Conservation (phyloP, 1,284 basidiomycete genomes). For the Schizophyllum amplum region DNA sequence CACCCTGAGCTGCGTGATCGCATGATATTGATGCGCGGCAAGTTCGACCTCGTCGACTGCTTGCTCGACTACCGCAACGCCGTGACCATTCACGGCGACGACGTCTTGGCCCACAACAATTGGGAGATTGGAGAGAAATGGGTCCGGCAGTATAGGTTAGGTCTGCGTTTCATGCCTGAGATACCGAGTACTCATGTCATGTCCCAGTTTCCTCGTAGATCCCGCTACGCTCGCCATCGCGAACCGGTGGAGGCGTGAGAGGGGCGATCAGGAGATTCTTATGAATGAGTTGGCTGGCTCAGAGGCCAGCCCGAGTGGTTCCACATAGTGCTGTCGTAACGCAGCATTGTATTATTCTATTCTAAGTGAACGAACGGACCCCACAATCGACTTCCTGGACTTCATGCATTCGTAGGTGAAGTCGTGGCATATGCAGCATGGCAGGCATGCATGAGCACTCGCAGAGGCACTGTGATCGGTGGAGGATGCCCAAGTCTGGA, state of each 20-base stretch:
- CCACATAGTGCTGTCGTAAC: constrained; percentile 7
- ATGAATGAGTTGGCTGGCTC: constrained; percentile 47
- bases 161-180: constrained; percentile 12
- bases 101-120: constrained; percentile 78
- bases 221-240: constrained; percentile 50
- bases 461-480: too few species aligned
- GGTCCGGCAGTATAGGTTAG: constrained; percentile 73
- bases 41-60: constrained; percentile 71
- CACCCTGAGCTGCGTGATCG: constrained; percentile 84
- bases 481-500: constrained; percentile 4
- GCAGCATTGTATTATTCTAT: background rate
- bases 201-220: constrained; percentile 25
- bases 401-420: too few species aligned
- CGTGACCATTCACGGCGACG: constrained; percentile 78
- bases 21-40: constrained; percentile 80
- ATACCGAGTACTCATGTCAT: background rate
- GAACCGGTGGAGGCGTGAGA: constrained; percentile 72
- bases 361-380: background rate
- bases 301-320: constrained; percentile 30
- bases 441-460: too few species aligned
- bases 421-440: too few species aligned
- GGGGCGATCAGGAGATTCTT: constrained; percentile 59
- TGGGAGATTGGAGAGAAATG: constrained; percentile 86
- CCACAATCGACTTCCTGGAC: too few species aligned
- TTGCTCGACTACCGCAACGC: constrained; percentile 59